Base-by-base conservation (phyloP, 2,329 filamentous ascomycete genomes). In the Paracorniculantispora psalliotae region DNA sequence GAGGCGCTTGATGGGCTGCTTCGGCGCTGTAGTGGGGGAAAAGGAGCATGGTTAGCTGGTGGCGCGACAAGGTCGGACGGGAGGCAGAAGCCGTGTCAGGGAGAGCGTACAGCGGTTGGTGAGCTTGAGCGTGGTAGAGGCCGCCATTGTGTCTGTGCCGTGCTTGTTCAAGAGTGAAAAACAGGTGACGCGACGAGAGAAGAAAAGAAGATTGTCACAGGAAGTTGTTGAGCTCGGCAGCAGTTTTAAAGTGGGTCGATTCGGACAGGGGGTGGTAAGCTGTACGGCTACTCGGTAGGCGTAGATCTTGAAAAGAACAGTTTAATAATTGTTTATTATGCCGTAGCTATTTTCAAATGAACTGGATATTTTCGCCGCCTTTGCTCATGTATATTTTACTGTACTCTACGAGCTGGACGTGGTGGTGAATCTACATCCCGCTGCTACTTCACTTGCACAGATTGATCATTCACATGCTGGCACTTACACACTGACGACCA, bases 1-100 rank as follows among this genome's bases (percentile, higher is more conserved):
- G n/a, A 85, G 79, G 61, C 77, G 77, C 72, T 77, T 81, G 69
- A 85, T 73, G 61, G 78, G 77, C 64, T 80, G 73, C 67, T 76
- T 79, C 52, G 78, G 77, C 62, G 75, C 78, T 77, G 59, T 41
- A 61, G 43, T 19, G 47, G 41, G 48, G 35, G 17, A 25, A 54
- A 30, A 5, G 43, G 33, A 46, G 21, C 44, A 33, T 13, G 2
- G 41, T 56, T 48, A 56, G 53, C 53, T 56, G 54, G 19, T 17
- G 47, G 21, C 15, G 33, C 43, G 41, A 17, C 28, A 28, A 26
- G 37, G 23, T 13, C 2, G 35, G 28, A 23, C 10, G 23, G 59
- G 23, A 35, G 9, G 52, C n/a, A n/a, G 47, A 13, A 17, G 13
- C 6, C 3, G 49, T 3, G 17, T 12, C 21, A 15, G 4, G 3